These are phyloP conservation scores for Anacardium occidentale DNA, from an alignment of 345 rosid genomes.

Conservation along the genomic window DNA sequence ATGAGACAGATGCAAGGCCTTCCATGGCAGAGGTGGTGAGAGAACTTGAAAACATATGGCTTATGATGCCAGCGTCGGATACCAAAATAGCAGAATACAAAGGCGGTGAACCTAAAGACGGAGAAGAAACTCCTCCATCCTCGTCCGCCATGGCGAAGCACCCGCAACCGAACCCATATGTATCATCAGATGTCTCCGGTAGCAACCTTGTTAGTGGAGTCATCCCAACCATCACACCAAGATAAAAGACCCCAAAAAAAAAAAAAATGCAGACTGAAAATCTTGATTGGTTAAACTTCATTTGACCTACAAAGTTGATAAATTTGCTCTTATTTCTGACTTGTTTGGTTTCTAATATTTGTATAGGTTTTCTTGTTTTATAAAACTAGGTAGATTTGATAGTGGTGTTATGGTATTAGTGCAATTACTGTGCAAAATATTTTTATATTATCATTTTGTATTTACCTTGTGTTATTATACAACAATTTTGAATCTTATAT, in stretches of 20 bases:
- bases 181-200: slow-evolving; percentile 79
- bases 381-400: neutral
- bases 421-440: neutral
- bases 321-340: neutral
- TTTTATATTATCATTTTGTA: neutral
- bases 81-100: slow-evolving; percentile 20
- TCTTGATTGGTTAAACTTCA: neutral
- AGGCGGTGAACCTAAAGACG: slow-evolving; percentile 16
- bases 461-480: neutral
- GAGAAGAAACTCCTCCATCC: slow-evolving; percentile 37
- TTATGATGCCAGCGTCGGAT: slow-evolving; percentile 54
- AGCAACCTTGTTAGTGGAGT: slow-evolving; percentile 84
- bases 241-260: too few species aligned
- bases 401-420: neutral
- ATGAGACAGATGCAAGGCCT: slow-evolving; percentile 74
- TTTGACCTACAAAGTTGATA: neutral
- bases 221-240: slow-evolving; percentile 64
- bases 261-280: neutral
- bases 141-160: slow-evolving; percentile 42
- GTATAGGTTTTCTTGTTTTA: slow-evolving; percentile 8
- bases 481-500: neutral
- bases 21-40: slow-evolving; percentile 89
- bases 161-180: slow-evolving; percentile 28
- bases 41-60: slow-evolving; percentile 75
- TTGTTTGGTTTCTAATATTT: neutral